Conservation (phyloP, 1,284 basidiomycete genomes). For the Sphaerobolus stellatus region DNA sequence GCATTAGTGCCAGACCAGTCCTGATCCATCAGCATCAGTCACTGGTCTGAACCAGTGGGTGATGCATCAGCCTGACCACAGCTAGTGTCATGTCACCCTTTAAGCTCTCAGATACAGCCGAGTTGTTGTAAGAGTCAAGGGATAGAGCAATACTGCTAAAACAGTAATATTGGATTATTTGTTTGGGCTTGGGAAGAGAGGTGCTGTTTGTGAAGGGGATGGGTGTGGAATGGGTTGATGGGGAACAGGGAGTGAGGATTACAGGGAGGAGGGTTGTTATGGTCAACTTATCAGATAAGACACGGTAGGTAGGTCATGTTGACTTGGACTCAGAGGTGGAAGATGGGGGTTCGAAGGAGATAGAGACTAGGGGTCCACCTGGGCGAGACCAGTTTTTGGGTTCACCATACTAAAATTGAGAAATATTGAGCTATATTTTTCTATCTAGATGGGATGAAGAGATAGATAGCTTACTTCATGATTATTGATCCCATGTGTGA, state of each 20-base stretch:
- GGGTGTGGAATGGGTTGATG: constrained; percentile 6
- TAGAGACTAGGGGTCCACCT: constrained; percentile 54
- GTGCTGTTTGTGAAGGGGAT: constrained; percentile 2
- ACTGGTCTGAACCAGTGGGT: no score
- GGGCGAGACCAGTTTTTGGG: constrained; percentile 54
- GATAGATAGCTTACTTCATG: not conserved
- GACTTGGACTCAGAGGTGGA: no score
- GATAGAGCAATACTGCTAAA: constrained; percentile 30
- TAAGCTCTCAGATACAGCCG: no score
- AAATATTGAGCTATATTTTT: not conserved
- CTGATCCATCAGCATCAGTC: no score
- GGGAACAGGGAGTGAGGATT: constrained; percentile 47
- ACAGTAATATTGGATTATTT: constrained; percentile 30
- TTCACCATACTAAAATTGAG: constrained; percentile 48
- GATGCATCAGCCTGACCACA: no score
- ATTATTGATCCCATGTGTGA: not conserved
- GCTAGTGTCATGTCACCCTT: no score
- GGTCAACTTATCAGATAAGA: constrained; percentile 60
- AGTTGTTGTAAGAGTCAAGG: constrained; percentile 66
- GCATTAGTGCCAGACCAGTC: no score
- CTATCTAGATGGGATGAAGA: no score
- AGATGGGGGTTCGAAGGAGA: constrained; percentile 52
- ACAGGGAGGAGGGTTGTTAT: constrained; percentile 48
- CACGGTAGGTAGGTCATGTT: constrained; percentile 50
- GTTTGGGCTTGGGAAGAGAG: constrained; percentile 20